Conservation (phyloP, 306 rosid genomes). For the Trifolium subterraneum region DNA sequence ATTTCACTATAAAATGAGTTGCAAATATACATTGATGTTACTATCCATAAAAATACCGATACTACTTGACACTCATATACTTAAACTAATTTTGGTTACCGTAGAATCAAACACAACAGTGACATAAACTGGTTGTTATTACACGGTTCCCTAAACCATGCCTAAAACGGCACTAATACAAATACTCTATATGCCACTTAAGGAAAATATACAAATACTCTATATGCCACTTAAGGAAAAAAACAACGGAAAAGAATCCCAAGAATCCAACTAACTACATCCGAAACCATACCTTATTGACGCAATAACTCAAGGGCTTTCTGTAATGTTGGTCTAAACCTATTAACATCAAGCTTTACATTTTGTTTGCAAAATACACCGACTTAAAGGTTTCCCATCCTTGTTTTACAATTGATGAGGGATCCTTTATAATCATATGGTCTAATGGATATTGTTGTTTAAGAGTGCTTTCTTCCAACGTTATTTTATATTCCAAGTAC, state of each 20-base stretch:
- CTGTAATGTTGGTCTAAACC: slow-evolving; percentile 71
- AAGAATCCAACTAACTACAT: slow-evolving; percentile 16
- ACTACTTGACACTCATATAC: not conserved
- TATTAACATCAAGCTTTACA: slow-evolving; percentile 66
- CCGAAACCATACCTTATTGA: slow-evolving; percentile 38
- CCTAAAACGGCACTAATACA: too few species aligned
- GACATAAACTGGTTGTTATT: too few species aligned
- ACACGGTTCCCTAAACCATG: too few species aligned
- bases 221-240: too few species aligned
- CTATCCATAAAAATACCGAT: not conserved
- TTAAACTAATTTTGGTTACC: not conserved
- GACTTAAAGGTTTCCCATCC: slow-evolving; percentile 66
- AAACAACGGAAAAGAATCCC: too few species aligned
- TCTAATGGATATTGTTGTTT: slow-evolving; percentile 70
- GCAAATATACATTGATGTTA: not conserved
- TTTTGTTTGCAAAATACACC: slow-evolving; percentile 79
- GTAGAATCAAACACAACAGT: not conserved
- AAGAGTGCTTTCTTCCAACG: slow-evolving; percentile 73
- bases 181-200: too few species aligned
- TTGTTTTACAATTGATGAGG: slow-evolving; percentile 50
- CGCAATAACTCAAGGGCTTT: slow-evolving; percentile 83
- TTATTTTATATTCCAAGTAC: slow-evolving; percentile 77
- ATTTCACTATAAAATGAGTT: not conserved
- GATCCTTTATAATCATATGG: slow-evolving; percentile 57
- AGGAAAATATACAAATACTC: too few species aligned